Evolutionary conservation across 2,329 filamentous ascomycete genomes (phyloP), one percentile per base, ranked within the genome.

Genomic region (Apiospora aurea): DNA sequence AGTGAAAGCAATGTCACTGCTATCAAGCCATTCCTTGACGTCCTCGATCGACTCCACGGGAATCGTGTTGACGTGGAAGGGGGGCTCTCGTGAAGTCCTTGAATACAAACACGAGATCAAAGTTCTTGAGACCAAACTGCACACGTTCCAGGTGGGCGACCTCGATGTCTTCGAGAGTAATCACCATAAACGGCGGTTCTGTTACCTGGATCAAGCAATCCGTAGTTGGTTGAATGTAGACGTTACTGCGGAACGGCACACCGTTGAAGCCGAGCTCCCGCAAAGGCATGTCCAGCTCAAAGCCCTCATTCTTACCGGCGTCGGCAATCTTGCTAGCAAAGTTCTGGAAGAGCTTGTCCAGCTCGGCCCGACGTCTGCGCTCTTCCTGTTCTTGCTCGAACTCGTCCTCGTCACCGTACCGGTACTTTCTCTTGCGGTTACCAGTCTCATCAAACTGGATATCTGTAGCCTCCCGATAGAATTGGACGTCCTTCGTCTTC

Each of bases 361-460:
- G 91, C 74, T 96, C 94, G n/a, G 94, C 93, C 76, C 96, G 90
- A 72, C 96, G 92, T 76, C 96, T 90, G 77, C 97, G 91, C 83
- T 99, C 96, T 82, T 99, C 96, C 82, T 99, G 96, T 81, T 99
- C 96, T 57, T 96, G 95, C 82, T 99, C 96, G 75, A 99, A 99
- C 81, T 99, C 96, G 80, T 99, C 96, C 81, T 99, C 97, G 75
- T 99, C 96, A 61, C 96, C 96, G 80, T 97, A 98, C 68, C 96
- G 92, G 83, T 98, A 97, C 84, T 98, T 98, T 76, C 96, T 93
- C 85, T 98, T 97, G 75, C 97, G 90, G 83, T 98, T 99, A 76
- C 96, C 97, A 67, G 96, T 99, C 85, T 99, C 96, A 79, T 99
- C 96, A 77, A 99, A 98, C 79, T 97, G 95, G 81, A 99, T 98